Conservation (phyloP, 1,284 basidiomycete species). For the Puccinia triticina region DNA sequence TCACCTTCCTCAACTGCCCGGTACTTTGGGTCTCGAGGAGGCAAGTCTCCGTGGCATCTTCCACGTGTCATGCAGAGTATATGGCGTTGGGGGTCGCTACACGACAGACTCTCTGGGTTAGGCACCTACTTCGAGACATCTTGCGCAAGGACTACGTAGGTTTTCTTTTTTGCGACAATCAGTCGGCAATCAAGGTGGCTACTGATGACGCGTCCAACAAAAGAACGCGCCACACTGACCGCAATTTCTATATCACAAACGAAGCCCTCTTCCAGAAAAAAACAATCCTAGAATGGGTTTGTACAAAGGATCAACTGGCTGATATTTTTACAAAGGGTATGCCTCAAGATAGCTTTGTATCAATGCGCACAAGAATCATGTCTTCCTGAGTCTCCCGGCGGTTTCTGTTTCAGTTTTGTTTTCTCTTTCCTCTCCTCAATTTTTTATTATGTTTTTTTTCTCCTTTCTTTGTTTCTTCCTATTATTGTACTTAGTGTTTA, state of each 20-base stretch:
- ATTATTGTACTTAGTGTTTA: too few relatives aligned
- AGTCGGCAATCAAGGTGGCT: too few relatives aligned
- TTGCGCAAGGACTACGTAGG: not conserved
- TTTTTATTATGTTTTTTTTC: too few relatives aligned
- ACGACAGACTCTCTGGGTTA: constrained; percentile 5
- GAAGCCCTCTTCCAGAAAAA: not conserved
- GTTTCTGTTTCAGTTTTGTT: too few relatives aligned
- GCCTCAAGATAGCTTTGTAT: not conserved
- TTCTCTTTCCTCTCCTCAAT: too few relatives aligned
- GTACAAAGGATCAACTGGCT: not conserved
- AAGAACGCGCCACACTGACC: not conserved
- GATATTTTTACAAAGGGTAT: not conserved
- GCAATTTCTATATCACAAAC: not conserved
- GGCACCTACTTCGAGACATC: not conserved
- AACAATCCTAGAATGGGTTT: not conserved
- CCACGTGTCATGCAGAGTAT: constrained; percentile 10
- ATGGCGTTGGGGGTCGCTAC: not conserved
- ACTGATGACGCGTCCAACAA: too few relatives aligned
- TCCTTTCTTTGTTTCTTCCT: too few relatives aligned
- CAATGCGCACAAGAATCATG: not conserved
- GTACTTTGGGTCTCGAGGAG: not conserved
- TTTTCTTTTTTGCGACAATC: not conserved
- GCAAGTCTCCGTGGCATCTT: not conserved
- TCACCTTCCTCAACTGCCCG: not conserved
- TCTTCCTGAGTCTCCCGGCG: too few relatives aligned